Percentiles rank a stretch among this genome's conserved stretches.
Conservation (phyloP, 495 filamentous ascomycete species). For the Baudoinia panamericana region DNA sequence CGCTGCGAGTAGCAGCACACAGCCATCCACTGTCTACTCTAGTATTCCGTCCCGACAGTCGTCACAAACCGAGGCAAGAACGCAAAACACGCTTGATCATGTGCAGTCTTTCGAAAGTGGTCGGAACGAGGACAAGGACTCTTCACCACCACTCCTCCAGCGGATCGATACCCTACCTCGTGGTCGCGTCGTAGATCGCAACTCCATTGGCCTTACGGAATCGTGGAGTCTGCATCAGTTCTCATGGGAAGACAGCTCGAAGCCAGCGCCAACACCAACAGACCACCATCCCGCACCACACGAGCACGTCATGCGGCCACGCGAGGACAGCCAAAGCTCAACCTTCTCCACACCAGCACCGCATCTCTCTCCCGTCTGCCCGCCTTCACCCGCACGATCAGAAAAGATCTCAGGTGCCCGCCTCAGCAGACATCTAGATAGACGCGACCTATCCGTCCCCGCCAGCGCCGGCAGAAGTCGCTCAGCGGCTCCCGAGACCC, state of each 20-base stretch:
- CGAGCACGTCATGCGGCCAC: neutral
- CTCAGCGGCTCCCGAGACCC: slow-evolving; percentile 11
- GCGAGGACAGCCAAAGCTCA: slow-evolving; percentile 31
- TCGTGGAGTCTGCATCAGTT: slow-evolving; percentile 41
- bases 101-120: slow-evolving; percentile 36
- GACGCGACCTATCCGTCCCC: slow-evolving; percentile 1
- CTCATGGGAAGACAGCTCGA: slow-evolving; percentile 40
- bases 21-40: slow-evolving; percentile 33
- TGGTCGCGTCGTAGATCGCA: slow-evolving; percentile 58
- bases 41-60: slow-evolving; percentile 32
- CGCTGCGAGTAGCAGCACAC: slow-evolving; percentile 39
- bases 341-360: slow-evolving; percentile 1
- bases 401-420: slow-evolving; percentile 3
- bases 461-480: slow-evolving; percentile 5
- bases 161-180: slow-evolving; percentile 70
- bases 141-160: too few relatives aligned
- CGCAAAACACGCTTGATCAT: slow-evolving; percentile 43
- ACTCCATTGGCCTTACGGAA: slow-evolving; percentile 53
- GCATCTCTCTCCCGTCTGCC: too few relatives aligned
- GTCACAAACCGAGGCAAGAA: slow-evolving; percentile 28
- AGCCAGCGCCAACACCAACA: neutral
- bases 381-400: slow-evolving; percentile 24
- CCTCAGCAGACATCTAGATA: slow-evolving; percentile 1
- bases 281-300: slow-evolving; percentile 2
- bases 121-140: too few relatives aligned